These are phyloP conservation scores for Sporothrix globosa DNA, from an alignment of 2,329 filamentous ascomycete species.

Conservation along the genomic window DNA sequence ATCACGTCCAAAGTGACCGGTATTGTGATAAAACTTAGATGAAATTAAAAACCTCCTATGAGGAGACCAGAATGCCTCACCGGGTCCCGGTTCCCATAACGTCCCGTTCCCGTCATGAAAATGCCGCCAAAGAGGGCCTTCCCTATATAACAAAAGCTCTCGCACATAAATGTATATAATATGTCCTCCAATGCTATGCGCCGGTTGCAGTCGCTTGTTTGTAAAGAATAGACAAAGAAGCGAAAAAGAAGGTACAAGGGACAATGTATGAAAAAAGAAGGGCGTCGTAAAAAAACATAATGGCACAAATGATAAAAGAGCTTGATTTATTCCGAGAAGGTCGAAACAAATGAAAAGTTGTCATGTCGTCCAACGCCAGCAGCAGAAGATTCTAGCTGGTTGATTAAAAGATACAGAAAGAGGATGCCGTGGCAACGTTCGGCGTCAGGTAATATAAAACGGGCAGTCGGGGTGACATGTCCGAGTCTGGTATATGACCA, in stretches of 20 bases:
- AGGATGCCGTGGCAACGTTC: constrained; percentile 1
- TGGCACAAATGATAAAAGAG: constrained; percentile 1
- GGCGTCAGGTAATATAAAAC: not conserved
- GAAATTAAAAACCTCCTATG: constrained; percentile 25
- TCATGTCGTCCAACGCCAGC: not conserved
- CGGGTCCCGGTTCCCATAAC: constrained; percentile 17
- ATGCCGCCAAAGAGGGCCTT: constrained; percentile 17
- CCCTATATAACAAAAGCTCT: constrained; percentile 21
- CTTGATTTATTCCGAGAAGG: not conserved
- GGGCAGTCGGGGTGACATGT: not conserved
- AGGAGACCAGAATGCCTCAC: not conserved
- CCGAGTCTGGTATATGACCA: not conserved
- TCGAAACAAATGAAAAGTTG: constrained; percentile 11
- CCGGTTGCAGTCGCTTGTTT: constrained; percentile 26
- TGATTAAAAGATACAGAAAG: constrained; percentile 7
- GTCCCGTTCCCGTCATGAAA: constrained; percentile 29
- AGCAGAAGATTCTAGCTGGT: not conserved
- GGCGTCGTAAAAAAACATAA: constrained; percentile 1
- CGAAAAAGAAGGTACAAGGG: constrained; percentile 13
- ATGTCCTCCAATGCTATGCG: constrained; percentile 35
- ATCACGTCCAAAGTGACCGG: not conserved
- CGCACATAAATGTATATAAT: constrained; percentile 33
- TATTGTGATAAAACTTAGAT: not conserved
- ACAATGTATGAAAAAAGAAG: constrained; percentile 16
- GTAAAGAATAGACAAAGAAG: constrained; percentile 20